Percentiles rank a stretch among this genome's conserved stretches.
Conservation (phyloP, 2,329 filamentous ascomycete genomes). For the Onygenales sp. region DNA sequence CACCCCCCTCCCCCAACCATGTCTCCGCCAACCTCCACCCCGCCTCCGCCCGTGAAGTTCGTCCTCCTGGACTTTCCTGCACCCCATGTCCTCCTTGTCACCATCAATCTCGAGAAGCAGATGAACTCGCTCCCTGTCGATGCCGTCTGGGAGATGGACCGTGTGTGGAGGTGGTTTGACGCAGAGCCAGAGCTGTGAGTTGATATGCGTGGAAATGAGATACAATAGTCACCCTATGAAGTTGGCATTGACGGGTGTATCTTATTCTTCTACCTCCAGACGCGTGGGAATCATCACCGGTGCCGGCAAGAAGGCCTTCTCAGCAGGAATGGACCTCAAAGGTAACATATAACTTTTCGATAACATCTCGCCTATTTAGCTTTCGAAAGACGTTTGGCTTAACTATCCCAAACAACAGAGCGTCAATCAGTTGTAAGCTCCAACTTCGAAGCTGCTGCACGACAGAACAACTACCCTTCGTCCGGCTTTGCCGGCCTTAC, state of each 20-base stretch:
- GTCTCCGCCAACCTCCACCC: conserved; percentile 5
- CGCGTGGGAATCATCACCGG: conserved; percentile 33
- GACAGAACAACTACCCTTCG: conserved; percentile 28
- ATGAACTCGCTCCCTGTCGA: conserved; percentile 32
- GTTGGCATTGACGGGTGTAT: not conserved
- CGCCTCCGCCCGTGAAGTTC: conserved; percentile 7
- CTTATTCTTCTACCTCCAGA: conserved; percentile 24
- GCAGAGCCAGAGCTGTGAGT: conserved; percentile 27
- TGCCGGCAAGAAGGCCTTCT: conserved; percentile 34
- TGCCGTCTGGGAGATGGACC: conserved; percentile 29
- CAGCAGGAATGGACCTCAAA: conserved; percentile 35
- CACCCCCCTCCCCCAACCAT: not conserved
- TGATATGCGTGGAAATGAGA: not conserved
- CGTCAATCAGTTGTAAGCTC: conserved; percentile 22
- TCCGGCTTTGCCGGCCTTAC: conserved; percentile 48
- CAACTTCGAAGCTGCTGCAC: conserved; percentile 15
- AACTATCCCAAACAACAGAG: conserved; percentile 1
- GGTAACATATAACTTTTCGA: conserved; percentile 35
- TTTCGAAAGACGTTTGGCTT: not conserved
- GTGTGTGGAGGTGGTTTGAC: conserved; percentile 34
- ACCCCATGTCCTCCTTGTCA: conserved; percentile 35
- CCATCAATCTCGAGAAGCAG: conserved; percentile 30
- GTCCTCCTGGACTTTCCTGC: conserved; percentile 25
- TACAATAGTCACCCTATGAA: not conserved
- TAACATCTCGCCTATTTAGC: not conserved